Percentiles rank a stretch among this genome's conserved stretches.
phyloP scores from a whole-genome alignment of 495 filamentous ascomycete genomes.

The Lasiosphaeris hirsuta region DNA sequence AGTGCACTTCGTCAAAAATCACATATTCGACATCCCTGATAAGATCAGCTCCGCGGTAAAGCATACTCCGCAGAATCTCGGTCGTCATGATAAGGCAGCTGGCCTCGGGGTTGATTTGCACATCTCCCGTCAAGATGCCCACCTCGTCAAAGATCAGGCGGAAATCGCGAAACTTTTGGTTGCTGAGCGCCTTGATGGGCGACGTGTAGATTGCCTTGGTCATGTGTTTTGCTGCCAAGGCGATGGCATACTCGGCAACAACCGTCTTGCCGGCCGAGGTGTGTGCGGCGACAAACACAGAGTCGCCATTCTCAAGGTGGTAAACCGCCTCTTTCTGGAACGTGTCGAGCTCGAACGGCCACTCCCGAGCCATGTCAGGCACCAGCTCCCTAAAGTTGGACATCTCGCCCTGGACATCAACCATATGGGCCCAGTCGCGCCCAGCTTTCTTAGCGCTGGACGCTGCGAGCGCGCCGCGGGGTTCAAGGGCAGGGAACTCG shows the following conservation, averaged over 20 bases:
- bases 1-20: slow-evolving; percentile 98
- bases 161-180: slow-evolving; percentile 98
- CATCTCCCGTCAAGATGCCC: slow-evolving; percentile 94
- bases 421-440: slow-evolving; percentile 95
- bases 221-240: slow-evolving; percentile 93
- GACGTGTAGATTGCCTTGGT: slow-evolving; percentile 99
- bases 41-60: slow-evolving; percentile 92
- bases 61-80: slow-evolving; percentile 96
- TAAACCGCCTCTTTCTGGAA: slow-evolving; percentile 99
- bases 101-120: slow-evolving; percentile 96
- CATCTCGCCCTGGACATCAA: slow-evolving; percentile 88
- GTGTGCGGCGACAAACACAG: slow-evolving; percentile 97
- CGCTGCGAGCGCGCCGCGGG: slow-evolving; percentile 69
- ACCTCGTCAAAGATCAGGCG: slow-evolving; percentile 86
- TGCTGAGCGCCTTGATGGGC: slow-evolving; percentile 96
- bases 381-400: slow-evolving; percentile 89
- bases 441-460: slow-evolving; percentile 69
- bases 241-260: slow-evolving; percentile 96
- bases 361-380: slow-evolving; percentile 91
- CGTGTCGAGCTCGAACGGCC: slow-evolving; percentile 95
- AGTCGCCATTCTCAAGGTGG: slow-evolving; percentile 93
- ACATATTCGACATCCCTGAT: slow-evolving; percentile 98
- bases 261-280: slow-evolving; percentile 98
- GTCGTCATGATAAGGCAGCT: slow-evolving; percentile 99
- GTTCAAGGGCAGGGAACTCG: slow-evolving; percentile 89